Evolutionary conservation across 1,284 basidiomycete species (phyloP), one percentile per base, ranked within the genome.

Genomic region (Amylostereum areolatum): DNA sequence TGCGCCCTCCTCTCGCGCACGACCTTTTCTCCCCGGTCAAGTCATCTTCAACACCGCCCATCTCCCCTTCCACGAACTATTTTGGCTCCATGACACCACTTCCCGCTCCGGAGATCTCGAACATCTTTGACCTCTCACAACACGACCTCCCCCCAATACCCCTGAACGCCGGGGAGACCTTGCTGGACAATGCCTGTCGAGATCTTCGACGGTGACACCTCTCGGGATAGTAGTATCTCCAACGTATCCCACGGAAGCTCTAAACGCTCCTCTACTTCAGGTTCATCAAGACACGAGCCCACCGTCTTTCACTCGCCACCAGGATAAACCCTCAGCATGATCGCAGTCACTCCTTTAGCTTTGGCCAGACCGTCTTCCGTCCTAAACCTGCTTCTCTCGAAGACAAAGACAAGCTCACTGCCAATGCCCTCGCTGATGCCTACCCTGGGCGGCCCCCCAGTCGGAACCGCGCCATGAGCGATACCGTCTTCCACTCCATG

Each of bases 401-500:
- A 59, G 57, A 54, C 53, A 48, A 40, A 53, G 43, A 31, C 44
- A 61, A 46, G 53, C 61, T 18, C 63, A 64, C 61, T 8, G 56
- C 54, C 5, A 62, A 64, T 32, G 58, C 67, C 1, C 57, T 65
- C 10, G 47, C 68, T 24, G 53, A 60, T n/a, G 50, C 60, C 12
- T 45, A 44, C 6, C 43, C 49, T 25, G 57, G 46, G 12, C 56
- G 62, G 3, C 57, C 66, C 29, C 72, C 71, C 42, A 70, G 64
- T 53, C 72, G 80, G 32, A 67, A 66, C 52, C 75, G 81, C 29
- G 74, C 81, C 1, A 60, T 80, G 40, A 83, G 80, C 59, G 83
- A 85, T 50, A 80, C 78, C 1, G 72, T 80, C 9, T 81, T 83
- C 64, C 76, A 80, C 51, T 71, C 74, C 5, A 73, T 81, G 68